Evolutionary conservation across 805 yeast genomes (phyloP), one percentile per base, ranked within the genome.

Genomic region (Hanseniaspora lindneri): DNA sequence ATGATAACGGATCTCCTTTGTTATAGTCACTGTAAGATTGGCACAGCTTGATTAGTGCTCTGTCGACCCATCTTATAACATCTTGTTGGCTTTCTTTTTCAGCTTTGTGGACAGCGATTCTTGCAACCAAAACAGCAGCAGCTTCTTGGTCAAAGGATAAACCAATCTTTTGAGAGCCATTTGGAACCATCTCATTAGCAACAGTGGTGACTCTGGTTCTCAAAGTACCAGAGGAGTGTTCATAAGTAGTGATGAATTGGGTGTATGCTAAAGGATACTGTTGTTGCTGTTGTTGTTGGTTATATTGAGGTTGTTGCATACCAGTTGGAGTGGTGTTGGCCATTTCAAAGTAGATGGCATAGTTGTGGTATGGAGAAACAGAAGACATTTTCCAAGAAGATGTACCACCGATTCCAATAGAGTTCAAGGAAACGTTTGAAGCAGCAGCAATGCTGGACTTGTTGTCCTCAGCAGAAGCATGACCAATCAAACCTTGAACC

Each of bases 131-230:
- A 1, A 88, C 96, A 14, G 96, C 94, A 3, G 98, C 96, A 11
- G 96, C 95, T 66, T 92, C 97, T 71, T 92, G 97, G 67, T 92
- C 99, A 64, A 92, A 92, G n/a, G 92, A 72, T 25, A 69, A 69
- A 4, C 74, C 70, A 50, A 75, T 68, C 28, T 66, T 67, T 24
- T 81, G 75, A 50, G 72, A 73, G 34, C 80, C 80, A 39, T 75
- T 71, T 49, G 76, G 73, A 17, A 72, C 64, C 54, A 76, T 59
- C 53, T 67, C 67, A 41, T 77, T 70, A 14, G 72, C 71, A 25
- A 92, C 72, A 0, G 97, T 92, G 20, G 98, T 89, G 30, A 92
- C 96, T 57, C 96, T 77, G 52, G 85, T 70, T 59, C 96, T 76
- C 60, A 76, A 82, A 11, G 89, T 75, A 51, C 98, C 98, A 25